These are phyloP conservation scores for Diplocarpon mali DNA, from an alignment of 2,329 filamentous ascomycete species.

Conservation along the genomic window DNA sequence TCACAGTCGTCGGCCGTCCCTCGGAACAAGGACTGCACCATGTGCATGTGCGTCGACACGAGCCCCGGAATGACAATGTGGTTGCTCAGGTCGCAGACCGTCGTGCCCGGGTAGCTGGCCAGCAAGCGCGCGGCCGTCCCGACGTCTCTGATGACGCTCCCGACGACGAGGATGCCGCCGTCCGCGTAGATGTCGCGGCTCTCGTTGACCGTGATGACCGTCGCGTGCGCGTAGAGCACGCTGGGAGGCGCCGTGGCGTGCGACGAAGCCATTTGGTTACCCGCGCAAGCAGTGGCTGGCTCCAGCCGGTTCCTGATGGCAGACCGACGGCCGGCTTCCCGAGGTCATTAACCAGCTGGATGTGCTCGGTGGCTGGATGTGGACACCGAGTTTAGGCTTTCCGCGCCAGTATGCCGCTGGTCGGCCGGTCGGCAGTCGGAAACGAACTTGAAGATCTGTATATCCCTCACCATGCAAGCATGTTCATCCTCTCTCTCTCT, in stretches of 20 bases:
- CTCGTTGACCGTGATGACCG: slow-evolving; percentile 3
- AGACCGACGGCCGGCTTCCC: no score
- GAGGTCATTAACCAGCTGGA: no score
- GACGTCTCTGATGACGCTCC: slow-evolving; percentile 4
- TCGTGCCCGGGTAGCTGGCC: not conserved
- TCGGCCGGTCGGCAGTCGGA: no score
- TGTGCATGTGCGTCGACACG: slow-evolving; percentile 6
- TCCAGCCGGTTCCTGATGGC: no score
- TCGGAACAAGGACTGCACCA: slow-evolving; percentile 3
- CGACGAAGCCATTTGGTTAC: no score
- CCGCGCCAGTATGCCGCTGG: no score
- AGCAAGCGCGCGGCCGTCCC: slow-evolving; percentile 1
- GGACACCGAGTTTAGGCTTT: no score
- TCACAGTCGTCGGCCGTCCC: slow-evolving; percentile 9
- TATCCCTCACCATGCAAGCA: no score
- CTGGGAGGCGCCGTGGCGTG: not conserved
- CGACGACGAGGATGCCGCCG: slow-evolving; percentile 4
- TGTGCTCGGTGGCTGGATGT: no score
- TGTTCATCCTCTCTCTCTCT: no score
- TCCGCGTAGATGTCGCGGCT: slow-evolving; percentile 26
- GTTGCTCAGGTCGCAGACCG: not conserved
- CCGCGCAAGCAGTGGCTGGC: no score
- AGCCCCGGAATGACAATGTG: slow-evolving; percentile 5
- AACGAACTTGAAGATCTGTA: no score
- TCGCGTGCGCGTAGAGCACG: slow-evolving; percentile 6